A percentile compares a stretch with the other conserved stretches of the same genome.
phyloP scores from a whole-genome alignment of 805 yeast species.

The Lachancea mirantina region DNA sequence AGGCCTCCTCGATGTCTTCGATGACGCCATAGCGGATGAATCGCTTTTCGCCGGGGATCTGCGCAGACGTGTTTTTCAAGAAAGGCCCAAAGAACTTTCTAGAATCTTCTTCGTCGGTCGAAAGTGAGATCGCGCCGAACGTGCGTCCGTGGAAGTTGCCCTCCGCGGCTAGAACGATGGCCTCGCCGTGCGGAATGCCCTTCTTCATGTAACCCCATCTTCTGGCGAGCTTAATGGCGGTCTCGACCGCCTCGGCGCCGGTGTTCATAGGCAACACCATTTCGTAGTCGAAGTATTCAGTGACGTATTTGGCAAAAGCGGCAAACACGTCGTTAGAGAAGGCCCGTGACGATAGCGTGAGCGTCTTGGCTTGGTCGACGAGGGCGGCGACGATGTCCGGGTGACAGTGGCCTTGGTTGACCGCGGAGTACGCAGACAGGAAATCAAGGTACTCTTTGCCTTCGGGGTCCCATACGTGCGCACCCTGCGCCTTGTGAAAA shows the following conservation, averaged over 20 bases:
- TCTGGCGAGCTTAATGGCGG: slow-evolving; percentile 88
- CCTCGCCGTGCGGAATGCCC: slow-evolving; percentile 75
- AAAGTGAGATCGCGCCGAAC: slow-evolving; percentile 89
- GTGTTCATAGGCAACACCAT: slow-evolving; percentile 97
- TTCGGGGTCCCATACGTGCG: slow-evolving; percentile 97
- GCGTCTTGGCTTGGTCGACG: slow-evolving; percentile 73
- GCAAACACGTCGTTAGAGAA: slow-evolving; percentile 88
- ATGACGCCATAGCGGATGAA: slow-evolving; percentile 71
- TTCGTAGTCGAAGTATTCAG: slow-evolving; percentile 85
- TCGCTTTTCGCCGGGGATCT: slow-evolving; percentile 65
- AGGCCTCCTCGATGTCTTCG: slow-evolving; percentile 80
- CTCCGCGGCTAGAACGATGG: slow-evolving; percentile 78
- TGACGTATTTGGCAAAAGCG: slow-evolving; percentile 74
- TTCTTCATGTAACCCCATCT: slow-evolving; percentile 93
- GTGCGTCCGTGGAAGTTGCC: slow-evolving; percentile 97
- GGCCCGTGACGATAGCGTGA: slow-evolving; percentile 88
- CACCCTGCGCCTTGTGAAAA: slow-evolving; percentile 78
- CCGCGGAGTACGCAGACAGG: slow-evolving; percentile 92
- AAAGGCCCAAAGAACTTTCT: slow-evolving; percentile 86
- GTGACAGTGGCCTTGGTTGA: slow-evolving; percentile 97
- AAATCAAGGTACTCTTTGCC: slow-evolving; percentile 91
- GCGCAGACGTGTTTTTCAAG: slow-evolving; percentile 74
- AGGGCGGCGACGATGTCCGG: slow-evolving; percentile 84
- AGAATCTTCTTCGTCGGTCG: slow-evolving; percentile 86
- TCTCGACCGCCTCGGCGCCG: slow-evolving; percentile 98